Evolutionary conservation across 257 asterid genomes (phyloP), one percentile per base, ranked within the genome.

Genomic region (Rubia yunnanensis): DNA sequence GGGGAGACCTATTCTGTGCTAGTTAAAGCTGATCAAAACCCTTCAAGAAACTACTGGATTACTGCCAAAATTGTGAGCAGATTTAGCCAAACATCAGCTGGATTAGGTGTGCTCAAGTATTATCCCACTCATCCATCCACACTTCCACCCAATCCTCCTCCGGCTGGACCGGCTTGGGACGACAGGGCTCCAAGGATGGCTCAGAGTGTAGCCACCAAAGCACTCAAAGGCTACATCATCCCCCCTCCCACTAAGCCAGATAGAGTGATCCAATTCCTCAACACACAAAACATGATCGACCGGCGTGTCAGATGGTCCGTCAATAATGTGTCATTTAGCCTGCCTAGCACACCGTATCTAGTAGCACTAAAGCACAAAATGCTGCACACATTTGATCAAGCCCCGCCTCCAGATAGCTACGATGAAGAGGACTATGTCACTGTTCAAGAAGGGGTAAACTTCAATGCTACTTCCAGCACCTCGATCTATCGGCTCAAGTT

Each of bases 1-100:
- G 97, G 99, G 0, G 96, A 94, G 44, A 94, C 97, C 0, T 94
- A 90, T 64, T 94, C 97, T 0, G 97, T 90, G 5, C 10, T 89
- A 24, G 62, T 94, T 72, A 82, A 50, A 44, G 95, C 97, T 4
- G 80, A 90, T 55, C 95, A 84, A 68, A 72, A 82, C 27, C 89
- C 99, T 2, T 69, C 88, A 0, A 76, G 95, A 79, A 94, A 88
- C 70, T 94, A 94, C 26, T 89, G 97, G 99, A 75, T 72, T 3
- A 77, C 73, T 62, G 78, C 89, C 0, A 76, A 82, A 39, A 48
- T 86, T 2, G 99, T 94, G 0, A 80, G 88, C 62, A 79, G 96
- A 9, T 28, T 35, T 0, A 83, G 69, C 70, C 66, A 64, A 32
- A 88, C 97, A 0, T 72, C 96, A 3, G 75, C 72, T 60, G 97